Conservation (phyloP, 768 basidiomycete species). For the Trametes meyenii region DNA sequence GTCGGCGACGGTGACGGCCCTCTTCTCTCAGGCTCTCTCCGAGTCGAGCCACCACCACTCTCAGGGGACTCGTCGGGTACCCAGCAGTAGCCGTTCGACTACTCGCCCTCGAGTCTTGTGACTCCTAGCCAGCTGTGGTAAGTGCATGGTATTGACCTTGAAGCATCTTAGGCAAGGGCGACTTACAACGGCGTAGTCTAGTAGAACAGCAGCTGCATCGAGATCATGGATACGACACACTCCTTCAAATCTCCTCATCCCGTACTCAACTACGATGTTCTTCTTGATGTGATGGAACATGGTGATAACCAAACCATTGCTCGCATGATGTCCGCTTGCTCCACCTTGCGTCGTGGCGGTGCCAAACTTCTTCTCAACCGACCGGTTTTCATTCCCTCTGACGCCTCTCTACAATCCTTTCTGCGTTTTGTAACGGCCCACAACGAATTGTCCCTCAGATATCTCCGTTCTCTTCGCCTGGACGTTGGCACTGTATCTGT, state of each 20-base stretch:
- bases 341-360: not conserved
- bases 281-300: not conserved
- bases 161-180: too few relatives aligned
- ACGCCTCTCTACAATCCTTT: not conserved
- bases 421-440: not conserved
- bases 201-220: too few relatives aligned
- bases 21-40: too few relatives aligned
- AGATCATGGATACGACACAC: not conserved
- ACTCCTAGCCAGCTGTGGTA: too few relatives aligned
- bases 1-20: too few relatives aligned
- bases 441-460: not conserved
- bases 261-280: not conserved
- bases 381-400: not conserved
- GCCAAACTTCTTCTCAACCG: not conserved
- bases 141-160: too few relatives aligned
- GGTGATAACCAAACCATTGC: not conserved
- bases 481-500: not conserved
- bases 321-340: constrained; percentile 3
- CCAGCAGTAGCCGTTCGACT: too few relatives aligned
- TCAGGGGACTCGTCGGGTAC: too few relatives aligned
- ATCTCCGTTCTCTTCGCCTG: not conserved
- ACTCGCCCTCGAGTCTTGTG: too few relatives aligned
- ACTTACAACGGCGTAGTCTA: too few relatives aligned
- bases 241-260: not conserved
- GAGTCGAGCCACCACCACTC: too few relatives aligned